phyloP scores from a whole-genome alignment of 768 basidiomycete genomes.

The Phaffia australis region DNA sequence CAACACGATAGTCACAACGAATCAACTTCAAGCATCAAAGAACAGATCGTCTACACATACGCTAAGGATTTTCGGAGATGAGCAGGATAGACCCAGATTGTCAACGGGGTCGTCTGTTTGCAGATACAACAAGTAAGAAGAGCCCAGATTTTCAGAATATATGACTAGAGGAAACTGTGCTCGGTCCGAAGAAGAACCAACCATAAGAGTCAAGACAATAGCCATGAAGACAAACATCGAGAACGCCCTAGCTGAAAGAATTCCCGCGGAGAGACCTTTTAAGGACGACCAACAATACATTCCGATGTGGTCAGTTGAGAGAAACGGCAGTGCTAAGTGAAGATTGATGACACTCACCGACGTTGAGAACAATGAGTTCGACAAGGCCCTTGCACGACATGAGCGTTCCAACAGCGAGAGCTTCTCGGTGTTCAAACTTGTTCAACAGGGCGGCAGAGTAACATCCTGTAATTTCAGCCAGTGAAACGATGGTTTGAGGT shows the following conservation, averaged over 20 bases:
- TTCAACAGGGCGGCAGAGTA: conserved; percentile 48
- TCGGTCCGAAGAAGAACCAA: neutral
- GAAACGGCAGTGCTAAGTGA: conserved; percentile 38
- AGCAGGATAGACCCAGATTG: conserved; percentile 62
- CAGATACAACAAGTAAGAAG: conserved; percentile 49
- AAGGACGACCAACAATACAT: neutral
- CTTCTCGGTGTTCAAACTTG: conserved; percentile 66
- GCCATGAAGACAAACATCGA: conserved; percentile 72
- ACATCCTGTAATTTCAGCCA: conserved; percentile 63
- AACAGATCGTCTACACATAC: neutral
- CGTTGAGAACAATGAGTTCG: conserved; percentile 83
- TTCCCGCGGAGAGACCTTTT: conserved; percentile 48
- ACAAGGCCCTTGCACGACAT: conserved; percentile 83
- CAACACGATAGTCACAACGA: neutral
- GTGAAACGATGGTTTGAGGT: conserved; percentile 56
- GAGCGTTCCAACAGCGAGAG: conserved; percentile 67
- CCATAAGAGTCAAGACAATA: conserved; percentile 17
- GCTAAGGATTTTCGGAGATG: conserved; percentile 13
- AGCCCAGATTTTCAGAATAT: neutral
- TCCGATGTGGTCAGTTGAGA: neutral
- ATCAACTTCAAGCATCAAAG: neutral
- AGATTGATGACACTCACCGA: conserved; percentile 61
- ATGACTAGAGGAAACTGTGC: neutral
- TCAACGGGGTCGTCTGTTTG: conserved; percentile 74
- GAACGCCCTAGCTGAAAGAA: conserved; percentile 58